phyloP scores from a whole-genome alignment of 495 filamentous ascomycete genomes.

The Copromyces sp. region DNA sequence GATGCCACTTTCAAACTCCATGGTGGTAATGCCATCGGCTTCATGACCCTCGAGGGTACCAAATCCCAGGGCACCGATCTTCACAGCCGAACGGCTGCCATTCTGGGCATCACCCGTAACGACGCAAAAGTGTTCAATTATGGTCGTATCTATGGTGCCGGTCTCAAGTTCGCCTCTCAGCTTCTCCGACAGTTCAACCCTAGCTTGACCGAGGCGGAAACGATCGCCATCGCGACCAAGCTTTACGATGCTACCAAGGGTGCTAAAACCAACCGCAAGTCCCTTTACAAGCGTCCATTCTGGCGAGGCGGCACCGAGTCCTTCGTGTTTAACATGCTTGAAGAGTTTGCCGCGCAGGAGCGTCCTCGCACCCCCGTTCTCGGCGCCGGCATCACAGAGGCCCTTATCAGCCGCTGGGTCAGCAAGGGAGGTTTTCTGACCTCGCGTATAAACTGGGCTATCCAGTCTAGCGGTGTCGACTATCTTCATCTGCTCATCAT shows the following conservation, averaged over 20 bases:
- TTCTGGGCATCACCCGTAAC: conserved; percentile 86
- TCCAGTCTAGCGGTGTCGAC: conserved; percentile 93
- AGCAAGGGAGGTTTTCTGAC: conserved; percentile 90
- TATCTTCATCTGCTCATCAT: conserved; percentile 94
- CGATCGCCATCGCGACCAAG: conserved; percentile 60
- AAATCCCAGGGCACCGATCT: conserved; percentile 90
- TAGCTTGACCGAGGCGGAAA: conserved; percentile 61
- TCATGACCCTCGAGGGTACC: conserved; percentile 97
- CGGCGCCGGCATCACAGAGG: conserved; percentile 95
- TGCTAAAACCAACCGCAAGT: conserved; percentile 55
- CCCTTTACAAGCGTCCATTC: conserved; percentile 63
- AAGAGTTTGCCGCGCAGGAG: conserved; percentile 95
- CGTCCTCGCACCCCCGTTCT: conserved; percentile 82
- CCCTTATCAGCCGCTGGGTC: conserved; percentile 76
- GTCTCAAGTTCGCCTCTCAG: conserved; percentile 83
- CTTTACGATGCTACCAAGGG: conserved; percentile 90
- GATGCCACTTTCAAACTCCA: conserved; percentile 91
- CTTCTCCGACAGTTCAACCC: conserved; percentile 92
- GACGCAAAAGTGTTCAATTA: conserved; percentile 99
- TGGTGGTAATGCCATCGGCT: conserved; percentile 92
- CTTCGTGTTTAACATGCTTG: conserved; percentile 94
- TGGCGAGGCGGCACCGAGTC: conserved; percentile 96
- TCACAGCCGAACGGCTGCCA: conserved; percentile 86
- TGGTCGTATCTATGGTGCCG: conserved; percentile 94
- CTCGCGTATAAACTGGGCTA: conserved; percentile 97